Conservation (phyloP, 148 eudicot species). For the Silene conica region DNA sequence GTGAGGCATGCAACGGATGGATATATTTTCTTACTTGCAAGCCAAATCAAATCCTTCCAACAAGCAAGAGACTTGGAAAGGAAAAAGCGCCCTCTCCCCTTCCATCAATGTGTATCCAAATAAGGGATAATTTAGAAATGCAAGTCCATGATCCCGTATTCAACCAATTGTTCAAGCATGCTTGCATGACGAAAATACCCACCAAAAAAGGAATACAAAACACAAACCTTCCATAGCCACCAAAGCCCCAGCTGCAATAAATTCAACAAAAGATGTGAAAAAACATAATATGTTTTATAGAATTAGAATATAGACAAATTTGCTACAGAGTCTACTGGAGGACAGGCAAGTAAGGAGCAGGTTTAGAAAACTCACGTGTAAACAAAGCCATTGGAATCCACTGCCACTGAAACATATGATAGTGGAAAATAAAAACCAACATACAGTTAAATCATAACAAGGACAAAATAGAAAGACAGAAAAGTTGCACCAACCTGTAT, state of each 20-base stretch:
- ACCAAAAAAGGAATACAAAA: background rate
- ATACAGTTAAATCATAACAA: background rate
- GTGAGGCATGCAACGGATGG: too few species aligned
- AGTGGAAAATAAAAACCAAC: background rate
- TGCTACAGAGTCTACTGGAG: background rate
- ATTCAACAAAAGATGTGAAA: slow-evolving; percentile 1
- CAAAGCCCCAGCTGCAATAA: slow-evolving; percentile 87
- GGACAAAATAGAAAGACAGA: background rate
- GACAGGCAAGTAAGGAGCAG: background rate
- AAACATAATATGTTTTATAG: background rate
- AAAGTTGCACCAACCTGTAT: slow-evolving; percentile 55
- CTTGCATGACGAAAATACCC: background rate
- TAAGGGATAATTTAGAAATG: background rate
- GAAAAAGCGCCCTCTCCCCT: background rate
- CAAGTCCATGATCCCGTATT: background rate
- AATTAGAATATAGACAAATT: background rate
- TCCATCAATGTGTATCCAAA: background rate
- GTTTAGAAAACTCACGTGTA: slow-evolving; percentile 71
- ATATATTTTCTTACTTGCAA: too few species aligned
- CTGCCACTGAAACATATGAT: slow-evolving; percentile 63
- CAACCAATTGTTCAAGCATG: background rate
- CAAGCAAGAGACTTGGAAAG: background rate
- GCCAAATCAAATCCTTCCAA: too few species aligned
- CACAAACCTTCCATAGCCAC: slow-evolving; percentile 97
- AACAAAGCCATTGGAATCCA: slow-evolving; percentile 81